phyloP scores from a whole-genome alignment of 805 yeast species.

The Metschnikowia drakensbergensis region DNA sequence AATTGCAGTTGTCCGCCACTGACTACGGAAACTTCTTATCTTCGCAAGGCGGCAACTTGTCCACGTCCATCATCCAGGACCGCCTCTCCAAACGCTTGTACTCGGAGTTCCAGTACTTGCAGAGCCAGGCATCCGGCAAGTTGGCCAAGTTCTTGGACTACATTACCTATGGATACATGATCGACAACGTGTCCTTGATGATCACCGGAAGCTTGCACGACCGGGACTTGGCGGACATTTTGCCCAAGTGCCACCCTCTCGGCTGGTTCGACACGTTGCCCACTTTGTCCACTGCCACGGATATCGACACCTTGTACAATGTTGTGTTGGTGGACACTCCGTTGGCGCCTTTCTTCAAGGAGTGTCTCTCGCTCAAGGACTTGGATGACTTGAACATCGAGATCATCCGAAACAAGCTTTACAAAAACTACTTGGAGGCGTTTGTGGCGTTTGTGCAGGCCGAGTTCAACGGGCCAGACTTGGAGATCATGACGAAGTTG shows the following conservation, averaged over 20 bases:
- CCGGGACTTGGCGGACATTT: constrained; percentile 82
- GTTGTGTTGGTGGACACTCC: constrained; percentile 96
- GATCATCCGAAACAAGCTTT: constrained; percentile 84
- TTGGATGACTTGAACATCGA: constrained; percentile 95
- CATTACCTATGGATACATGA: constrained; percentile 96
- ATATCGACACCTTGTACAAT: constrained; percentile 86
- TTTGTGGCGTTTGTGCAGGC: constrained; percentile 62
- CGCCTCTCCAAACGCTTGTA: constrained; percentile 69
- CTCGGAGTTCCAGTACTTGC: constrained; percentile 79
- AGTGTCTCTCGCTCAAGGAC: constrained; percentile 81
- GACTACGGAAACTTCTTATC: constrained; percentile 91
- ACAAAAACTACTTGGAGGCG: constrained; percentile 90
- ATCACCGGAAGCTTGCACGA: constrained; percentile 97
- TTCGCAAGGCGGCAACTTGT: constrained; percentile 74
- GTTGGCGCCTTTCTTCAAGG: constrained; percentile 91
- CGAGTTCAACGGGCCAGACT: constrained; percentile 69
- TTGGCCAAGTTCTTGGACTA: constrained; percentile 82
- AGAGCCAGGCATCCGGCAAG: constrained; percentile 78
- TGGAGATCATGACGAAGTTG: constrained; percentile 73
- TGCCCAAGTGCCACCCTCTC: constrained; percentile 89
- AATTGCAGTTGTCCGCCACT: constrained; percentile 89
- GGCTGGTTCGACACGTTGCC: constrained; percentile 99
- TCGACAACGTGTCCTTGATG: constrained; percentile 92
- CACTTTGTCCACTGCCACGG: constrained; percentile 90
- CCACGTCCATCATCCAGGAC: constrained; percentile 84